Evolutionary conservation across 2,329 filamentous ascomycete species (phyloP), one percentile per base, ranked within the genome.

Genomic region (Pseudogymnoascus sp.): DNA sequence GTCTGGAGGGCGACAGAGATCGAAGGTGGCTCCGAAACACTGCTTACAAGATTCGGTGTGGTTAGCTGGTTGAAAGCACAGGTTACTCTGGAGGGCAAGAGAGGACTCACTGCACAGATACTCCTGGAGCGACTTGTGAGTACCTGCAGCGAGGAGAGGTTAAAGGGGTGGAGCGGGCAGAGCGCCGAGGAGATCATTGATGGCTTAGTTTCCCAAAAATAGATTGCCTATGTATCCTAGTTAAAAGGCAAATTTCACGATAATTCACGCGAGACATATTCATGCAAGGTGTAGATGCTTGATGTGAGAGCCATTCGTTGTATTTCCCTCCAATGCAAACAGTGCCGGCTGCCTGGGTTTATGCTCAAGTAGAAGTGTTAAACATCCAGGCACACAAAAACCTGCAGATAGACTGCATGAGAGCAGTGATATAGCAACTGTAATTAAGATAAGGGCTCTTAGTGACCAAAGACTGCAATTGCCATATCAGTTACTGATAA

Each of bases 21-120:
- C 33, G 82, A 86, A 31, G 86, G 83, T 1, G 91, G 90, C 0
- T 91, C 89, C 73, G 90, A 87, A 4, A 93, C 89, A n/a, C 78
- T 96, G 51, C 81, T 91, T 38, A 95, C 91, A 1, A 80, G 92
- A 62, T 86, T 88, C 44, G 90, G 89, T 13, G 77, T 89, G 17
- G 73, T 93, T 61, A 87, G 83, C 66, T 96, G 91, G 92, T 78
- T 93, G 7, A 81, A 87, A 63, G 81, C 83, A 63, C 84, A 85
- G 68, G 73, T 82, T 36, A 80, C 79, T 3, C 74, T 77, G 2
- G 79, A 76, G 59, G 72, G 74, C 48, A 78, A 81, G 13, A 81
- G 83, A 66, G 75, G 73, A 0, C 76, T 77, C 15, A 73, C 84
- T 25, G 76, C 85, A 60, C 79, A 76, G 64, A 80, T 77, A 0